These are phyloP conservation scores for Candida arabinofermentans DNA, from an alignment of 805 yeast genomes.

Conservation along the genomic window DNA sequence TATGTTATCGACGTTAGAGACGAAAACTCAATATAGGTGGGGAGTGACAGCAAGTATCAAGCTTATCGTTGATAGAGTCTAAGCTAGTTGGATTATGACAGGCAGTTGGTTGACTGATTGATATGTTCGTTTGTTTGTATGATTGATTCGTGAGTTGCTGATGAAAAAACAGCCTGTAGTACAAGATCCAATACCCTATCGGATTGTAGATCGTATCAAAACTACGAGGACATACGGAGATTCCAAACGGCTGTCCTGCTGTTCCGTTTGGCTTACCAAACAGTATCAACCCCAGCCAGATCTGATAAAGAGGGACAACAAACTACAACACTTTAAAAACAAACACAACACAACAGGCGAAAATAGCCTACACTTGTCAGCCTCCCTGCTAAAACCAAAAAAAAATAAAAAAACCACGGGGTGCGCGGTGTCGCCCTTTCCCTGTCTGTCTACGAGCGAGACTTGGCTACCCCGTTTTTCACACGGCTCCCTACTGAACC, in stretches of 20 bases:
- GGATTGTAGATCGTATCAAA: neutral
- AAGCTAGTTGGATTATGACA: no score
- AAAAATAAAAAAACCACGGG: neutral
- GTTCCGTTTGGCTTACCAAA: no score
- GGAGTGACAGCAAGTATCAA: no score
- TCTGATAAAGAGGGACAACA: neutral
- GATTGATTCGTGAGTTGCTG: no score
- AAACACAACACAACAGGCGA: neutral
- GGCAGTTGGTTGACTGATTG: no score
- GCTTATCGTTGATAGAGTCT: no score
- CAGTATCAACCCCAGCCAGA: neutral
- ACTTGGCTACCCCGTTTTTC: neutral
- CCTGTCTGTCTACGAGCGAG: neutral
- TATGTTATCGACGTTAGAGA: no score
- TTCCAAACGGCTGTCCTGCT: no score
- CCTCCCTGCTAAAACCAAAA: neutral
- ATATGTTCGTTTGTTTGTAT: no score
- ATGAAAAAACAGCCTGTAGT: neutral
- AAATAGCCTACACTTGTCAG: constrained; percentile 2
- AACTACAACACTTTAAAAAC: no score
- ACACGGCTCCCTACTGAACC: neutral
- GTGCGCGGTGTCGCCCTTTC: neutral
- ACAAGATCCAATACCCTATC: neutral
- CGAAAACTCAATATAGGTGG: no score
- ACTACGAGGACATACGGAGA: neutral